phyloP scores from a whole-genome alignment of 441 rosid species.

The Syzygium syzygioides region DNA sequence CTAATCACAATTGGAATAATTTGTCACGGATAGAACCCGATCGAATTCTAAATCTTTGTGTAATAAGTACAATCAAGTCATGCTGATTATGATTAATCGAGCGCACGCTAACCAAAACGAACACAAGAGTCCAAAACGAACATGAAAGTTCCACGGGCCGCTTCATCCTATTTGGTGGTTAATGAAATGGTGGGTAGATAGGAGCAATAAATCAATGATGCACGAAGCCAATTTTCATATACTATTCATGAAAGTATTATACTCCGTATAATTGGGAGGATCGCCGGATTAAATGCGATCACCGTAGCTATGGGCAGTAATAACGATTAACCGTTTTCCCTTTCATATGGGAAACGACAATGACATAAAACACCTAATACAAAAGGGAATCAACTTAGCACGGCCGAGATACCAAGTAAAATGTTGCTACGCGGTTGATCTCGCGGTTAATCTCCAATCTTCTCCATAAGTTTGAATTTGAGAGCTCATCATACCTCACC shows the following conservation, averaged over 20 bases:
- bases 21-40: background rate
- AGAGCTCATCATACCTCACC: background rate
- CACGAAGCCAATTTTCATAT: no score
- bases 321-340: no score
- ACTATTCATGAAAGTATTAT: no score
- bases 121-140: background rate
- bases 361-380: background rate
- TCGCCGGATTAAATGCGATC: no score
- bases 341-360: no score
- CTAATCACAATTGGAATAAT: background rate
- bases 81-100: background rate
- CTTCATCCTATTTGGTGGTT: no score
- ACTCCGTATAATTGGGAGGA: no score
- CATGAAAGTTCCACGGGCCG: background rate
- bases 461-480: background rate
- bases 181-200: no score
- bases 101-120: background rate
- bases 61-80: no score
- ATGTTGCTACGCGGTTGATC: accelerated
- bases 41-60: background rate
- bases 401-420: accelerated
- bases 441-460: background rate
- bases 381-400: background rate
- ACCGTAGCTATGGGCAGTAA: no score
- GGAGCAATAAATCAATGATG: no score